These are phyloP conservation scores for Malbranchea zuffiana DNA, from an alignment of 2,329 filamentous ascomycete species.

Conservation along the genomic window DNA sequence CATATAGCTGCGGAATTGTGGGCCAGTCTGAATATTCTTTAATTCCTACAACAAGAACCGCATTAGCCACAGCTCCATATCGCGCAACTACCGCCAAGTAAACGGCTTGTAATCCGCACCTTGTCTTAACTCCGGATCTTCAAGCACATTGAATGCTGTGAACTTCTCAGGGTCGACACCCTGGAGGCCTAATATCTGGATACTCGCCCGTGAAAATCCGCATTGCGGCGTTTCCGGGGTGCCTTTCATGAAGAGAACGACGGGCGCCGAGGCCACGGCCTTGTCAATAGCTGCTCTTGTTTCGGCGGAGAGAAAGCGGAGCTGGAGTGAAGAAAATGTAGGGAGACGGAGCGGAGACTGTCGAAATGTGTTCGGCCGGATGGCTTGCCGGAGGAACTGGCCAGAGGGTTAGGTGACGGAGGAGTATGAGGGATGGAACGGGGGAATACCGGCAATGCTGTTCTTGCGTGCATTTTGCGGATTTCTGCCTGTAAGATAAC, in stretches of 20 bases:
- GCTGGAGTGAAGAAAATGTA: conserved; percentile 10
- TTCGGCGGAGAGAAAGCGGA: conserved; percentile 59
- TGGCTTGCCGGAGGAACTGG: conserved; percentile 8
- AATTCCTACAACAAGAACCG: conserved; percentile 54
- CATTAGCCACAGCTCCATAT: neutral
- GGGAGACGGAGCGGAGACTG: neutral
- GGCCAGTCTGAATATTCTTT: conserved; percentile 99
- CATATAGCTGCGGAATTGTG: conserved; percentile 92
- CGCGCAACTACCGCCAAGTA: neutral
- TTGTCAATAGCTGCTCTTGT: conserved; percentile 79
- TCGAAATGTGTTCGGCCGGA: conserved; percentile 1
- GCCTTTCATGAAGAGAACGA: conserved; percentile 99
- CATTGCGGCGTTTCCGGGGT: conserved; percentile 93
- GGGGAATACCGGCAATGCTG: no score
- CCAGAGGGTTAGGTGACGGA: no score
- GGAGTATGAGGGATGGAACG: no score
- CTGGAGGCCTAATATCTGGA: conserved; percentile 89
- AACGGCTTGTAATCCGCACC: conserved; percentile 41
- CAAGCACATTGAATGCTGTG: conserved; percentile 93
- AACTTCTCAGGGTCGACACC: conserved; percentile 94
- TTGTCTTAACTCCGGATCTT: conserved; percentile 74
- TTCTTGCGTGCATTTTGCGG: no score
- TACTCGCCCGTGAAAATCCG: conserved; percentile 87
- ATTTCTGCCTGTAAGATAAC: no score
- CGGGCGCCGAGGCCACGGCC: conserved; percentile 74